Percentiles rank a stretch among this genome's conserved stretches.
Conservation (phyloP, 805 yeast species). For the Komagataella populi region DNA sequence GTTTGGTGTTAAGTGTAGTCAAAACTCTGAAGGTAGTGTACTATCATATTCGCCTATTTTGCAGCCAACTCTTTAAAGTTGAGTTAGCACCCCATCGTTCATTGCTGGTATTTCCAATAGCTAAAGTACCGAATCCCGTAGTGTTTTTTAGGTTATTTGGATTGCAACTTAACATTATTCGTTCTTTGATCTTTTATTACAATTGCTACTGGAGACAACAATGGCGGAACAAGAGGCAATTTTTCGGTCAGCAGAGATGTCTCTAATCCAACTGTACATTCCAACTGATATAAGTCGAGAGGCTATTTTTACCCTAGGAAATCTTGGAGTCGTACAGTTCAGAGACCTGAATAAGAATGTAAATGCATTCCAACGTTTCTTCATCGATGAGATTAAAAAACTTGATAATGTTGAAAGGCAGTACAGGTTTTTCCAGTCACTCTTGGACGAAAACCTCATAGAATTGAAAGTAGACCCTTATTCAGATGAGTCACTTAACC, state of each 20-base stretch:
- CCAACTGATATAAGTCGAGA: constrained; percentile 86
- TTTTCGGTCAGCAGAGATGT: constrained; percentile 87
- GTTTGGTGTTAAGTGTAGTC: neutral
- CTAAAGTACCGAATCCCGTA: neutral
- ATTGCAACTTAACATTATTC: neutral
- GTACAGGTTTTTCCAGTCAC: constrained; percentile 36
- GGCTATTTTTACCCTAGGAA: constrained; percentile 76
- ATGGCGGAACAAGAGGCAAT: neutral
- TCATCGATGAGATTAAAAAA: constrained; percentile 75
- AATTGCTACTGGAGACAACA: neutral
- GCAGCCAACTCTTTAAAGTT: neutral
- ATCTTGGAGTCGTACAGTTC: constrained; percentile 75
- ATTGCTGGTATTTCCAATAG: neutral
- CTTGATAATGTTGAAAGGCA: constrained; percentile 87
- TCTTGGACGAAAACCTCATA: constrained; percentile 29
- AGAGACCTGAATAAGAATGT: constrained; percentile 76
- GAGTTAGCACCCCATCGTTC: neutral
- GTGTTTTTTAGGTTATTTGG: neutral
- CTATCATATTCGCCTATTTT: neutral
- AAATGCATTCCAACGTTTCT: constrained; percentile 78
- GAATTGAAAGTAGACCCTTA: constrained; percentile 15
- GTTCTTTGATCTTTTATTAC: neutral
- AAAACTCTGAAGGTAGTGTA: neutral
- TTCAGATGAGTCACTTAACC: constrained; percentile 13
- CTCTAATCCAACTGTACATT: constrained; percentile 80